phyloP scores from a whole-genome alignment of 352 stramenopile genomes.

The Paralagenidium karlingii region DNA sequence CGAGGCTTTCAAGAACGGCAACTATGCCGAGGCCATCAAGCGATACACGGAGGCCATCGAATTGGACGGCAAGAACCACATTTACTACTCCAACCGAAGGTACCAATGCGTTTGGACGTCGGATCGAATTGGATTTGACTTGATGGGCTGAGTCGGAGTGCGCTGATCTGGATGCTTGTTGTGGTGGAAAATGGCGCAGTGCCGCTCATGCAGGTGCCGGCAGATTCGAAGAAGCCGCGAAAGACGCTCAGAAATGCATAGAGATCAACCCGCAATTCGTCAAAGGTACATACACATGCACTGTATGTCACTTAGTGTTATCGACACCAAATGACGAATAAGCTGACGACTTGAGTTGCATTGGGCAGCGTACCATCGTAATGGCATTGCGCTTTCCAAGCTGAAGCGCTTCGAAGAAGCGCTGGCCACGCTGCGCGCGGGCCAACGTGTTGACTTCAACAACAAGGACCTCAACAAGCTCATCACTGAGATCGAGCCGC shows the following conservation, averaged over 20 bases:
- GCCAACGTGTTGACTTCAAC: constrained; percentile 73
- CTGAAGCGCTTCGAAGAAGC: constrained; percentile 74
- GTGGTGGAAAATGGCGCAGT: constrained; percentile 12
- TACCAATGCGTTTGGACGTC: constrained; percentile 8
- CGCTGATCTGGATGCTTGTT: not conserved
- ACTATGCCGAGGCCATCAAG: constrained; percentile 81
- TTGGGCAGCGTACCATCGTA: constrained; percentile 80
- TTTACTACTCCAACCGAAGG: constrained; percentile 92
- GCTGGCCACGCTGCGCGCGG: constrained; percentile 52
- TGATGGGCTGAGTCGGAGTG: too few relatives aligned
- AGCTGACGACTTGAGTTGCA: not conserved
- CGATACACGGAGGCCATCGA: constrained; percentile 91
- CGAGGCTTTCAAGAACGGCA: constrained; percentile 86
- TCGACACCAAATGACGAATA: not conserved
- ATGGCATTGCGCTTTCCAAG: constrained; percentile 86
- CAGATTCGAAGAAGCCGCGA: constrained; percentile 74
- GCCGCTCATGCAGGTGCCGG: constrained; percentile 47
- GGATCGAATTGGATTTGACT: not conserved
- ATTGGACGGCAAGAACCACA: constrained; percentile 80
- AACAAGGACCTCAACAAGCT: constrained; percentile 77
- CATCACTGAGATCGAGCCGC: constrained; percentile 68
- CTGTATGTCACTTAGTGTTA: not conserved
- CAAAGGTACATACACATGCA: constrained; percentile 38
- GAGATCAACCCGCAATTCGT: constrained; percentile 89
- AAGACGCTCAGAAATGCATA: constrained; percentile 84